Evolutionary conservation across 148 eudicot genomes (phyloP).

Genomic region (Diospyros kaki): DNA sequence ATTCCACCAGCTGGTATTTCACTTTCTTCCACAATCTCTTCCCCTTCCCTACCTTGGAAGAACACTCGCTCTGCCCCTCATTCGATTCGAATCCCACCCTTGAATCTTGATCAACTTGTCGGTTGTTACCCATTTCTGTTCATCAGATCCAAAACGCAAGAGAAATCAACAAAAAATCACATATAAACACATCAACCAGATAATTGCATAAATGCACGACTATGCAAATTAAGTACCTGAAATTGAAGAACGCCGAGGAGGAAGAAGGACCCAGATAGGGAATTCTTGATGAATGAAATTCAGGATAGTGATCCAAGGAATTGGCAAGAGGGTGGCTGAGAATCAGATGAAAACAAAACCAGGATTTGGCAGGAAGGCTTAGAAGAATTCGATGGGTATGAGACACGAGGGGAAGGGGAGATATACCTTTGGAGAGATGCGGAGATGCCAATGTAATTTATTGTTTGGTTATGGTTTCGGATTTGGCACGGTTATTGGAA

Average conservation of each 20-base stretch:
- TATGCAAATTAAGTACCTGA: not conserved
- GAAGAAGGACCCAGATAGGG: constrained; percentile 4
- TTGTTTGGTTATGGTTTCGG: not conserved
- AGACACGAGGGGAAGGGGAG: not conserved
- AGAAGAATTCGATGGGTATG: too few species aligned
- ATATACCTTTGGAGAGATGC: constrained; percentile 14
- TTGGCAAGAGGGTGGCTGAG: not conserved
- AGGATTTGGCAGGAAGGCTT: too few species aligned
- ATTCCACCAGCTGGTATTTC: constrained; percentile 81
- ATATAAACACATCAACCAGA: not conserved
- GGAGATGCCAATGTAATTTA: constrained; percentile 13
- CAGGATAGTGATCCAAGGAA: not conserved
- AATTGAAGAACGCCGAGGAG: not conserved
- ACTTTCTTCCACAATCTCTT: constrained; percentile 85
- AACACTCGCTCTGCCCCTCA: not conserved
- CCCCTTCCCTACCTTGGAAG: constrained; percentile 47
- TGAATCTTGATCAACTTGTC: constrained; percentile 8
- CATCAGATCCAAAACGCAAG: not conserved
- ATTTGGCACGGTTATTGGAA: not conserved
- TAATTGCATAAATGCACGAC: not conserved
- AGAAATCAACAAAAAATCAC: not conserved
- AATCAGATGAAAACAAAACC: not conserved
- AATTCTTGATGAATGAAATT: not conserved
- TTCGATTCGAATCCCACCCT: constrained; percentile 2
- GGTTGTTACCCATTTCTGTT: constrained; percentile 19